These are phyloP conservation scores for Jamesozyma hellenica DNA, from an alignment of 805 yeast species.

Conservation along the genomic window DNA sequence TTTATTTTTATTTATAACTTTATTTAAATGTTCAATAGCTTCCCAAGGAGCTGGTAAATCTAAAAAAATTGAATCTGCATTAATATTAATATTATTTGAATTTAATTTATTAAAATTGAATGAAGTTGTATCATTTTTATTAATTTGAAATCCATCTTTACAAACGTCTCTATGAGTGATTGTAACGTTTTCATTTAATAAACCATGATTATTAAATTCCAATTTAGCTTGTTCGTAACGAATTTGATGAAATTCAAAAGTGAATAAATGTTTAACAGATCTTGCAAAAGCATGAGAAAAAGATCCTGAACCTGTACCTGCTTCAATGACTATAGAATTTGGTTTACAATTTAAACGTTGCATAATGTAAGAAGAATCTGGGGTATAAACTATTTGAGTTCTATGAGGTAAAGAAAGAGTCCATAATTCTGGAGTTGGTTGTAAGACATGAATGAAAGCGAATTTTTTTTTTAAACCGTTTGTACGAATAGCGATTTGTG, in stretches of 20 bases:
- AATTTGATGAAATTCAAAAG: conserved; percentile 86
- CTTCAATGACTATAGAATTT: conserved; percentile 79
- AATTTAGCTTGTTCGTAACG: conserved; percentile 66
- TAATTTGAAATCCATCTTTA: conserved; percentile 63
- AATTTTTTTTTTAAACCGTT: conserved; percentile 41
- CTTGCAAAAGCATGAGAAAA: conserved; percentile 89
- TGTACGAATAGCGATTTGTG: conserved; percentile 64
- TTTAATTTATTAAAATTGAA: conserved; percentile 19
- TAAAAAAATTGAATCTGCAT: conserved; percentile 69
- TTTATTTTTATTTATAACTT: conserved; percentile 44
- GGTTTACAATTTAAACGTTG: conserved; percentile 68
- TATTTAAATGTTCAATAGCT: conserved; percentile 67
- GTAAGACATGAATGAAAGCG: conserved; percentile 79
- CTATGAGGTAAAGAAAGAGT: conserved; percentile 91
- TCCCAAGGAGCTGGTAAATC: conserved; percentile 97
- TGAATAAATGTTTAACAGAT: conserved; percentile 66
- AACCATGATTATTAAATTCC: conserved; percentile 69
- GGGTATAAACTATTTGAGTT: conserved; percentile 94
- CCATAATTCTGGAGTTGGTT: conserved; percentile 95
- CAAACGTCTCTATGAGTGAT: conserved; percentile 92
- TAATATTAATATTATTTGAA: conserved; percentile 22
- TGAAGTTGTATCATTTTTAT: conserved; percentile 21
- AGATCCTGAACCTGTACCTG: conserved; percentile 97
- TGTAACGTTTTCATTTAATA: conserved; percentile 41
- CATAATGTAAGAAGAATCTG: conserved; percentile 84